Evolutionary conservation across 2,329 filamentous ascomycete species (phyloP).

Genomic region (Penicillium sp.): DNA sequence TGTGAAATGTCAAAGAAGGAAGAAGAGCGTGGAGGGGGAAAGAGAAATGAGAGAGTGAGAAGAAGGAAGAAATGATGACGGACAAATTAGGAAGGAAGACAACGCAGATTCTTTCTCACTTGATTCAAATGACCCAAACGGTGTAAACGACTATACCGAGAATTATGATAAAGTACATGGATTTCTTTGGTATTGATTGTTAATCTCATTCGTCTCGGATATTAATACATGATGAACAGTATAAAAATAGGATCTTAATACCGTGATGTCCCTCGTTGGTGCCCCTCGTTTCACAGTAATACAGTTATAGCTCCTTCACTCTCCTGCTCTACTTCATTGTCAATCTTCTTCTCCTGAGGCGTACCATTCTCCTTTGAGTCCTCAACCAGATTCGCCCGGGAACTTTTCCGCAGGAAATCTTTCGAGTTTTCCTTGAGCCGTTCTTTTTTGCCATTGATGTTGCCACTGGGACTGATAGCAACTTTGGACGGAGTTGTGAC

Average conservation of each 20-base stretch:
- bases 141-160: too few relatives aligned
- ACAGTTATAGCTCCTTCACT: neutral
- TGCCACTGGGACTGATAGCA: slow-evolving; percentile 33
- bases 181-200: neutral
- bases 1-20: neutral
- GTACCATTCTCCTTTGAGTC: neutral
- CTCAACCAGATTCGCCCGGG: slow-evolving; percentile 12
- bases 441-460: slow-evolving; percentile 37
- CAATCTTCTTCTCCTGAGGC: neutral
- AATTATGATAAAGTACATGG: neutral
- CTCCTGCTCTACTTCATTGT: neutral
- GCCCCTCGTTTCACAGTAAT: neutral
- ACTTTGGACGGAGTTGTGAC: slow-evolving; percentile 21
- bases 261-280: neutral
- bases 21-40: neutral
- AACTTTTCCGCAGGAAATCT: slow-evolving; percentile 21
- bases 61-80: neutral
- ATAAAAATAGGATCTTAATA: neutral
- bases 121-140: too few relatives aligned
- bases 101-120: too few relatives aligned
- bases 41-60: neutral
- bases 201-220: neutral
- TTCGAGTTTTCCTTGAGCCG: slow-evolving; percentile 22
- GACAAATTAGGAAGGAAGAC: too few relatives aligned
- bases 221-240: neutral